These are phyloP conservation scores for Saccharomyces kudriavzevii DNA, from an alignment of 805 yeast genomes.

Conservation along the genomic window DNA sequence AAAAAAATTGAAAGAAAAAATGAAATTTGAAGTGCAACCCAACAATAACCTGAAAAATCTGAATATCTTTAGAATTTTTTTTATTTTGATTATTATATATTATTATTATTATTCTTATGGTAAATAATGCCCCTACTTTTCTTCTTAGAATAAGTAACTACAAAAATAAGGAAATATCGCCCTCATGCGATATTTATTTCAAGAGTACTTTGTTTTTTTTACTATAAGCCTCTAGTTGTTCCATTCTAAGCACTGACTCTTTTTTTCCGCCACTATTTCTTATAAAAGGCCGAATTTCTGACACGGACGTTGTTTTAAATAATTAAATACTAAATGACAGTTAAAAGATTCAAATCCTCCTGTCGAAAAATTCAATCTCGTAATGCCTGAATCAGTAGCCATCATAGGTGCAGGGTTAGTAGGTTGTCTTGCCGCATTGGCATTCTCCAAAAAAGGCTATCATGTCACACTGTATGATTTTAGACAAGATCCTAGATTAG, in stretches of 20 bases:
- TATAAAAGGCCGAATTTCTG: background rate
- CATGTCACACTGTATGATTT: constrained; percentile 64
- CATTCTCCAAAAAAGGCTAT: constrained; percentile 64
- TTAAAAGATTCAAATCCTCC: background rate
- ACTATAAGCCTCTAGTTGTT: background rate
- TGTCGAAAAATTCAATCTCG: background rate
- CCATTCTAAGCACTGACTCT: background rate
- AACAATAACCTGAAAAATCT: background rate
- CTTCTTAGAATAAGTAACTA: background rate
- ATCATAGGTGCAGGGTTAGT: constrained; percentile 88
- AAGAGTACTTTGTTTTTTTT: background rate
- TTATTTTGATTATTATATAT: background rate
- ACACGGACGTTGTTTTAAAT: background rate
- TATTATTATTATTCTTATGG: background rate
- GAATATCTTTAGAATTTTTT: background rate
- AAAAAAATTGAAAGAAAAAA: constrained; percentile 1
- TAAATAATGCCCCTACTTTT: background rate
- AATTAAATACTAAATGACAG: background rate
- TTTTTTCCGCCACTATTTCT: background rate
- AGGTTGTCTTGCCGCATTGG: constrained; percentile 79
- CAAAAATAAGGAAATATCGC: background rate
- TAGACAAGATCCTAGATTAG: constrained; percentile 56
- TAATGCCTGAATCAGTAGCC: constrained; percentile 34
- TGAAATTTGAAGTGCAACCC: background rate
- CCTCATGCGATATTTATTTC: background rate